Evolutionary conservation across 225 moss, liverwort and hornwort species (phyloP).

Genomic region (Marchantia polymorpha): DNA sequence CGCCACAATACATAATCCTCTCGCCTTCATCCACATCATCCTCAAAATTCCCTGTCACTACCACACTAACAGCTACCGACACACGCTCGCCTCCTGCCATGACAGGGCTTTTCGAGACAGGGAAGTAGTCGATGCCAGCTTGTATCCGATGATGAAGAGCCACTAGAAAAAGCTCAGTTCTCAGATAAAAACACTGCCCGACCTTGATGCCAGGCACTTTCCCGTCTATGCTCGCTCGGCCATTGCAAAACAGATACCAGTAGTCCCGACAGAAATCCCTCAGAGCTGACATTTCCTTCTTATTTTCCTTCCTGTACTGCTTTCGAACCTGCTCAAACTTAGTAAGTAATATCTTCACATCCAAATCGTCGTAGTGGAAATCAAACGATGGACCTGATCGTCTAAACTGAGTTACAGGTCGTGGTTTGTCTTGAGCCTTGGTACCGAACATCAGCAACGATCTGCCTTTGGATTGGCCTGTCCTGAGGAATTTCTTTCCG

Average conservation of each 20-base stretch:
- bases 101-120: neutral
- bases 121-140: slow-evolving; percentile 17
- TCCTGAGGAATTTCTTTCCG: too few relatives aligned
- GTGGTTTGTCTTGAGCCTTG: too few relatives aligned
- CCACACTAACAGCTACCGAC: slow-evolving; percentile 7
- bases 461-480: too few relatives aligned
- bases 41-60: slow-evolving; percentile 15
- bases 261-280: neutral
- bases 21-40: slow-evolving; percentile 24
- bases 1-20: slow-evolving; percentile 13
- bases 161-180: slow-evolving; percentile 9
- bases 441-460: too few relatives aligned
- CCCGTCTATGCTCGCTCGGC: neutral
- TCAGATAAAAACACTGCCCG: neutral
- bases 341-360: neutral
- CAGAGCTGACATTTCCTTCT: neutral
- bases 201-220: slow-evolving; percentile 13
- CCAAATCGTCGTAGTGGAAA: neutral
- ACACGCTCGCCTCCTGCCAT: neutral
- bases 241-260: slow-evolving; percentile 12
- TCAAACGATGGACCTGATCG: neutral
- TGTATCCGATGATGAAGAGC: slow-evolving; percentile 5
- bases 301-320: neutral
- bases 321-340: neutral
- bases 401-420: too few relatives aligned